Evolutionary conservation across 176 grass and related monocot genomes (phyloP).

Genomic region (Carex myosuroides): DNA sequence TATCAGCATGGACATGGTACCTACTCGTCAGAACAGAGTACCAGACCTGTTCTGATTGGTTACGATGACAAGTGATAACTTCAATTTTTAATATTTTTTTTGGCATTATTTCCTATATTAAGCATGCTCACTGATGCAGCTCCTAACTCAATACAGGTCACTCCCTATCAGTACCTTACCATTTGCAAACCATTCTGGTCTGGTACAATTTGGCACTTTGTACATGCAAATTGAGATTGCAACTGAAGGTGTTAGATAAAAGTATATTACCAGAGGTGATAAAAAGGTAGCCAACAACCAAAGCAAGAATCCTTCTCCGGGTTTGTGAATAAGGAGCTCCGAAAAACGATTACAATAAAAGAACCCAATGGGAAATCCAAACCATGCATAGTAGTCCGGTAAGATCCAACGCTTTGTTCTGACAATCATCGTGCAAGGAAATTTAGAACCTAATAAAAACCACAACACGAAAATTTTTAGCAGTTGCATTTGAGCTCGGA

Average conservation of each 20-base stretch:
- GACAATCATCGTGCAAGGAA: slow-evolving; percentile 40
- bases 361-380: slow-evolving; percentile 19
- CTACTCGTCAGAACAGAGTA: not conserved
- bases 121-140: too few relatives aligned
- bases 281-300: slow-evolving; percentile 32
- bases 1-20: not conserved
- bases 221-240: not conserved
- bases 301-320: slow-evolving; percentile 45
- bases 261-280: slow-evolving; percentile 32
- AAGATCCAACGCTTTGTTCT: slow-evolving; percentile 35
- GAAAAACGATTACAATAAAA: slow-evolving; percentile 33
- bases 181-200: not conserved
- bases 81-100: not conserved
- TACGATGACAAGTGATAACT: not conserved
- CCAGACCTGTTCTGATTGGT: not conserved
- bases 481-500: not conserved
- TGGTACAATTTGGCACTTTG: not conserved
- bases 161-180: not conserved
- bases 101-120: not conserved
- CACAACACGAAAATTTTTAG: not conserved
- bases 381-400: slow-evolving; percentile 28
- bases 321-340: slow-evolving; percentile 35
- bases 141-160: not conserved
- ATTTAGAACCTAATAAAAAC: slow-evolving; percentile 19
- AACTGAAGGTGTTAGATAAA: not conserved